Conservation (phyloP, 78 protist species). For the Mastigamoeba balamuthi region DNA sequence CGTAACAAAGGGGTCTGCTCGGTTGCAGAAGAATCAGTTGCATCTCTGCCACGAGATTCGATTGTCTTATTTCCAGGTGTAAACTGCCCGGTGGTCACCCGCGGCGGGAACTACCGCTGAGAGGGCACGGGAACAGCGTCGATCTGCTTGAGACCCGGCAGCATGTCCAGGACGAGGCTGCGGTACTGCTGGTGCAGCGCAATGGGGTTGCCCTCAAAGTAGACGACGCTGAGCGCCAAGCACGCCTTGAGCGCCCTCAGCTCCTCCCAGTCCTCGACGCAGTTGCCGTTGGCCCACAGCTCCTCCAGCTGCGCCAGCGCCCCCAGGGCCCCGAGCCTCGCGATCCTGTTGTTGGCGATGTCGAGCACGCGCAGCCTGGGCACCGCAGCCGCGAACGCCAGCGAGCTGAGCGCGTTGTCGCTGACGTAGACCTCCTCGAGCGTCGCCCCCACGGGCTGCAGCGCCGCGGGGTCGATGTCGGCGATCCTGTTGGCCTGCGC, state of each 20-base stretch:
- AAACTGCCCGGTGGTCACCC: no score
- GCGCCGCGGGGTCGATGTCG: background rate
- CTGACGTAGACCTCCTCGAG: background rate
- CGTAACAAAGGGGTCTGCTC: no score
- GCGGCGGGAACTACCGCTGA: no score
- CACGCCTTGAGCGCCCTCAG: background rate
- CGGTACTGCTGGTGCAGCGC: background rate
- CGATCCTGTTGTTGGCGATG: background rate
- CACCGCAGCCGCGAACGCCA: background rate
- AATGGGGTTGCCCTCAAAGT: slow-evolving; percentile 17
- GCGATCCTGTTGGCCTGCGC: background rate
- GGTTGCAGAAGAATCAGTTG: no score
- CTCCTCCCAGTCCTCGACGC: background rate
- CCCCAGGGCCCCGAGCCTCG: background rate
- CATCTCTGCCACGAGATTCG: no score
- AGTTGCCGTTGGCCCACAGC: background rate
- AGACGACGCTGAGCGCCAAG: background rate
- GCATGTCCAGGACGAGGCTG: background rate
- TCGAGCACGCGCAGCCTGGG: background rate
- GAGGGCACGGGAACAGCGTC: no score
- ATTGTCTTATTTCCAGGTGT: no score
- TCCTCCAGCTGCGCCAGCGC: background rate
- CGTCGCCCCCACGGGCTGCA: background rate
- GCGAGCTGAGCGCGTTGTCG: background rate
- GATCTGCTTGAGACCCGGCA: background rate